A percentile compares a stretch with the other conserved stretches of the same genome.
These are phyloP conservation scores for Pholiota molesta DNA, from an alignment of 768 basidiomycete species.

Conservation along the genomic window DNA sequence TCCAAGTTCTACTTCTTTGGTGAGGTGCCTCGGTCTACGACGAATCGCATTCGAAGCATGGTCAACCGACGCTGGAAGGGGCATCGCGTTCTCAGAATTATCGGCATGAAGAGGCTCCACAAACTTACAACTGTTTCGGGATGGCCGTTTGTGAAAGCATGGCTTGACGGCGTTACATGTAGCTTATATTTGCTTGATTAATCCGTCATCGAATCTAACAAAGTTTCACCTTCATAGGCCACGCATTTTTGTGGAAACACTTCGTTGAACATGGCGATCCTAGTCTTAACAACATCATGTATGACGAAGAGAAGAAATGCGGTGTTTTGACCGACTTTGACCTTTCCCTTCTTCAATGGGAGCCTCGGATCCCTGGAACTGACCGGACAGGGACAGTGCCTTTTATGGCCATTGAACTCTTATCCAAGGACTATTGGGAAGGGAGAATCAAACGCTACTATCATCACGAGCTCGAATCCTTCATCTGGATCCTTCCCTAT, in stretches of 20 bases:
- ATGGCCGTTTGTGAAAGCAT: conserved; percentile 6
- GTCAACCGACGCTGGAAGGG: conserved; percentile 4
- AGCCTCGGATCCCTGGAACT: neutral
- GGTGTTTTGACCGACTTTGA: conserved; percentile 35
- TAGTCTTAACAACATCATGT: conserved; percentile 34
- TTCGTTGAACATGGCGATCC: conserved; percentile 33
- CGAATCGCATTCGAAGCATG: conserved; percentile 13
- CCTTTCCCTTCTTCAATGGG: conserved; percentile 11
- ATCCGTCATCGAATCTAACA: neutral
- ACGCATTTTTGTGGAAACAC: conserved; percentile 33
- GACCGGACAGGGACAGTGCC: conserved; percentile 4
- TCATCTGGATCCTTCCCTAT: conserved; percentile 5
- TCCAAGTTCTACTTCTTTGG: conserved; percentile 6
- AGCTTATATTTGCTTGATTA: neutral
- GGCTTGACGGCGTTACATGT: conserved; percentile 16
- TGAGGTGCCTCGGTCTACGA: conserved; percentile 2
- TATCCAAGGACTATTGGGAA: neutral
- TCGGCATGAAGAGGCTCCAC: conserved; percentile 6
- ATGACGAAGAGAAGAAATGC: conserved; percentile 12
- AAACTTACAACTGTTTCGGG: conserved; percentile 6
- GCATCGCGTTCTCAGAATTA: conserved; percentile 7
- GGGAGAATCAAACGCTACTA: neutral
- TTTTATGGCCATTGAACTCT: conserved; percentile 1
- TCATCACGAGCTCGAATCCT: conserved; percentile 3
- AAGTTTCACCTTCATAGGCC: neutral